These are phyloP conservation scores for Myxozyma geophila DNA, from an alignment of 805 yeast genomes.

Conservation along the genomic window DNA sequence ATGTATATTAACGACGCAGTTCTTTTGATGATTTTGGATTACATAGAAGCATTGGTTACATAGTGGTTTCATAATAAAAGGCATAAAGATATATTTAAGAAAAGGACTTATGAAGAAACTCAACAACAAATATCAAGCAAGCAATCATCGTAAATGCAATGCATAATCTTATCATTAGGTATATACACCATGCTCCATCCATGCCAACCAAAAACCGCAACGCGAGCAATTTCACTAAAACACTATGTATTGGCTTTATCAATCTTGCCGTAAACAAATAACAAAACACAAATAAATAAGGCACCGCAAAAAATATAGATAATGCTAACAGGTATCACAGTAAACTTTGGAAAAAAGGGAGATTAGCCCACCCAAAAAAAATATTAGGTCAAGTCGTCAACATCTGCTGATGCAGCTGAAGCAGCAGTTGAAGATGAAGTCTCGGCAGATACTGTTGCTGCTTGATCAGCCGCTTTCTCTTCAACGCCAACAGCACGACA, in stretches of 20 bases:
- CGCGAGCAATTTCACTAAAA: not conserved
- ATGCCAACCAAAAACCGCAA: slow-evolving; percentile 5
- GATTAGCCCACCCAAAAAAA: slow-evolving; percentile 1
- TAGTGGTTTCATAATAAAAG: not conserved
- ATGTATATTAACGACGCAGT: not conserved
- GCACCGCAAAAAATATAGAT: no score
- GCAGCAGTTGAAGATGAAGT: not conserved
- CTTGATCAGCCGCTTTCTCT: slow-evolving; percentile 1
- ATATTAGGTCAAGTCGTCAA: not conserved
- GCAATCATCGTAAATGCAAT: not conserved
- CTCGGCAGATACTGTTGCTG: not conserved
- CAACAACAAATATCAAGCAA: not conserved
- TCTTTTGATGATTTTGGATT: not conserved
- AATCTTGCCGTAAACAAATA: no score
- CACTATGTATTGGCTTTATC: not conserved
- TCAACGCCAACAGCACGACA: slow-evolving; percentile 51
- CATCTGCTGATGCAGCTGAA: not conserved
- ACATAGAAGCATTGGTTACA: not conserved
- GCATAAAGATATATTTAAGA: not conserved
- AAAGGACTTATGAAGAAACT: no score
- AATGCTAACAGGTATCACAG: no score
- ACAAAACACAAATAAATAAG: no score
- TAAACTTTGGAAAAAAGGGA: not conserved
- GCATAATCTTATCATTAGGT: not conserved
- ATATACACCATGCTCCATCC: slow-evolving; percentile 13